Conservation (phyloP, 129 eudicot species). For the Flaveria ramosissima region DNA sequence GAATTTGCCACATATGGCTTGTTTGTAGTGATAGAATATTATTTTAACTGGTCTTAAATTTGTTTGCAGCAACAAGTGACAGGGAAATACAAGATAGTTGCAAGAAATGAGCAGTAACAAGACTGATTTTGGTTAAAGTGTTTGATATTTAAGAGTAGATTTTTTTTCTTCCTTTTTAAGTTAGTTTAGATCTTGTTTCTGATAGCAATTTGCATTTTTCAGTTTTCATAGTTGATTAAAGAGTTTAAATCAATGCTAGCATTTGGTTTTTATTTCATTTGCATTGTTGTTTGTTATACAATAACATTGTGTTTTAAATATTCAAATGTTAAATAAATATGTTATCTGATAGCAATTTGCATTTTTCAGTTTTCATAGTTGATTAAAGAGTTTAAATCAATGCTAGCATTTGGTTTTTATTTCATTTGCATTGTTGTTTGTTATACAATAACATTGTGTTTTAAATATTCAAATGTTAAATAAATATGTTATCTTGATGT, state of each 20-base stretch:
- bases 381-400: background rate
- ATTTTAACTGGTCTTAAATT: background rate
- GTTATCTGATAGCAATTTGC: conserved; percentile 1
- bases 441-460: background rate
- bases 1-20: background rate
- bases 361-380: conserved; percentile 15
- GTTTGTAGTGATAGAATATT: background rate
- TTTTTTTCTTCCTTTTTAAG: background rate
- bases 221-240: conserved; percentile 1
- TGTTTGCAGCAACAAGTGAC: conserved; percentile 86
- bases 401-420: background rate
- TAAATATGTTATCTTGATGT: background rate
- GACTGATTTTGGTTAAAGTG: conserved; percentile 8
- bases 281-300: conserved; percentile 12
- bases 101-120: conserved; percentile 53
- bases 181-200: conserved; percentile 2
- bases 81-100: conserved; percentile 92
- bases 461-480: background rate
- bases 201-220: conserved; percentile 9
- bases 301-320: background rate
- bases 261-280: background rate
- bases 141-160: conserved; percentile 10
- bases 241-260: background rate
- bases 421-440: conserved; percentile 3
- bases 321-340: background rate